These are phyloP conservation scores for Mycena leptocephala DNA, from an alignment of 768 basidiomycete species.

Conservation along the genomic window DNA sequence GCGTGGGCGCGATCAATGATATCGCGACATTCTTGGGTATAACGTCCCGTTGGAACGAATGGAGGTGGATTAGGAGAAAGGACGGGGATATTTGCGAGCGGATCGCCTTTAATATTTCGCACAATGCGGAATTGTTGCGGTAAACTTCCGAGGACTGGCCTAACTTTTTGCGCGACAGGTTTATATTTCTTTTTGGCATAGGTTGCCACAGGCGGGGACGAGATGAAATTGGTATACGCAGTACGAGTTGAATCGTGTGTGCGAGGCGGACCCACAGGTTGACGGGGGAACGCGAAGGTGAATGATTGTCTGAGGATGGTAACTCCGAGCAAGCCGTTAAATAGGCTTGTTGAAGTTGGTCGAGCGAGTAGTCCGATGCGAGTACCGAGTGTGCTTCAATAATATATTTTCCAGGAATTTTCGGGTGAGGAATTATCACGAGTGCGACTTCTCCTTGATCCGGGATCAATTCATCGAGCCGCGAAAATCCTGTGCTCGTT, in stretches of 20 bases:
- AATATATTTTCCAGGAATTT: background rate
- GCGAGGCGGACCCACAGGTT: background rate
- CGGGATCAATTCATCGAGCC: background rate
- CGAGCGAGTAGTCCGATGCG: background rate
- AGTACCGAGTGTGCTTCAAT: background rate
- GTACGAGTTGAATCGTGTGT: background rate
- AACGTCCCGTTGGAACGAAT: background rate
- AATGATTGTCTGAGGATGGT: background rate
- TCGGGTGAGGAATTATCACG: background rate
- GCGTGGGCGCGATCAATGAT: background rate
- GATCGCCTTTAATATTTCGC: background rate
- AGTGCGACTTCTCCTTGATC: background rate
- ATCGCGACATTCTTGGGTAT: background rate
- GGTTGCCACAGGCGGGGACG: background rate
- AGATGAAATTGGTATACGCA: background rate
- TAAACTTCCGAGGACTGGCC: background rate
- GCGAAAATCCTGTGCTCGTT: background rate
- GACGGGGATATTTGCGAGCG: background rate
- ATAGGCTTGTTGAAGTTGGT: background rate
- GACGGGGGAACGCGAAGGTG: background rate
- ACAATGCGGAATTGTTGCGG: background rate
- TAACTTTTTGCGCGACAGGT: background rate
- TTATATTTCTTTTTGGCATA: background rate
- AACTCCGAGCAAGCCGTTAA: background rate
- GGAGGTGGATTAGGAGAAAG: background rate